Evolutionary conservation across 2,329 filamentous ascomycete genomes (phyloP).

Genomic region (Chaetomiaceae sp.): DNA sequence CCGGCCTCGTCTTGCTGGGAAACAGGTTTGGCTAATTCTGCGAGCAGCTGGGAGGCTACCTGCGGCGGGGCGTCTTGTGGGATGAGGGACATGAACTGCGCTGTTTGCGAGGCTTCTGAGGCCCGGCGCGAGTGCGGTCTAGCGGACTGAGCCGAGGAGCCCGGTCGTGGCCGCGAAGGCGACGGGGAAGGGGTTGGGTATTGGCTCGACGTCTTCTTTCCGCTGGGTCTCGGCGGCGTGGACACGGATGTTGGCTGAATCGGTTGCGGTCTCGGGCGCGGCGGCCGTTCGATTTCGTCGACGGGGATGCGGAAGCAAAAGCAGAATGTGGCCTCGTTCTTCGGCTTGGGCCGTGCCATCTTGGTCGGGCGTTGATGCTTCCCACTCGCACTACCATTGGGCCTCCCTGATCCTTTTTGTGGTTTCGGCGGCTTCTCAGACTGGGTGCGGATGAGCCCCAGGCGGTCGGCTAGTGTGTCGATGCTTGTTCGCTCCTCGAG

Average conservation of each 20-base stretch:
- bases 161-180: conserved; percentile 28
- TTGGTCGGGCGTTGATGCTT: conserved; percentile 26
- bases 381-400: conserved; percentile 24
- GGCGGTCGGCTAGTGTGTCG: conserved; percentile 76
- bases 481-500: conserved; percentile 69
- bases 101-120: conserved; percentile 34
- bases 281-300: conserved; percentile 39
- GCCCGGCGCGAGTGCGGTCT: conserved; percentile 27
- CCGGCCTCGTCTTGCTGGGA: conserved; percentile 73
- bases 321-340: conserved; percentile 39
- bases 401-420: conserved; percentile 27
- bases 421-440: conserved; percentile 29
- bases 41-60: conserved; percentile 64
- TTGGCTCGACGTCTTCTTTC: conserved; percentile 30
- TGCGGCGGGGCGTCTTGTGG: conserved; percentile 62
- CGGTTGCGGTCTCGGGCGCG: conserved; percentile 45
- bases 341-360: conserved; percentile 31
- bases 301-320: conserved; percentile 51
- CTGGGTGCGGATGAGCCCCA: conserved; percentile 62
- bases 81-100: conserved; percentile 61
- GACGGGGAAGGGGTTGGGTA: conserved; percentile 29
- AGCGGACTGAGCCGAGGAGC: conserved; percentile 21
- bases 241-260: conserved; percentile 34
- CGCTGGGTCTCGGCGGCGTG: conserved; percentile 24
- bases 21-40: conserved; percentile 72